Evolutionary conservation across 176 grass and related monocot species (phyloP), one percentile per base, ranked within the genome.

Genomic region (Carex myosuroides): DNA sequence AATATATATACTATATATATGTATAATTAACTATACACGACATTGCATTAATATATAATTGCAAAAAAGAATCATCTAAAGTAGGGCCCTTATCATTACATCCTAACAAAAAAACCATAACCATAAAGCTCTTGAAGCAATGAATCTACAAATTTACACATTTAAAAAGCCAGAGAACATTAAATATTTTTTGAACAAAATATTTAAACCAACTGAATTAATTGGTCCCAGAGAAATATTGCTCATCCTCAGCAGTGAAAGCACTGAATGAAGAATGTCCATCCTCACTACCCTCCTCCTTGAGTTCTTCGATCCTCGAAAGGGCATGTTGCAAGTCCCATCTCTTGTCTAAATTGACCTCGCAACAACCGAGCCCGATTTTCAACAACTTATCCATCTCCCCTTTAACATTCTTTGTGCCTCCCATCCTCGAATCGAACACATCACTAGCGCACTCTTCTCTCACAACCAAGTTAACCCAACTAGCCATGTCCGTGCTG

Each of bases 321-420:
- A 98, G 29, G 0, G 86, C 92, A 22, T 85, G 88, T 13, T 61
- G 69, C 76, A 95, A 24, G 17, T 90, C 92, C 92, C 93, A 95
- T 1, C 92, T 85, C 14, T 20, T 82, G 3, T 13, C 64, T 7
- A 90, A 84, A 66, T 98, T 85, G 2, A 67, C 7, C 32, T 98
- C 95, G 77, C 95, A 98, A 87, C 95, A 98, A 0, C 84, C 91
- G n/a, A 98, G 86, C 0, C 91, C 95, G 44, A 98, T 68, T 89
- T 88, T 86, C 84, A 98, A 86, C 69, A 98, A 84, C 88, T 95
- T 98, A 9, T 91, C 46, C 95, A 98, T 98, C 88, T 98, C 92
- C 8, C 89, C 95, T 82, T 93, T 91, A 6, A 55, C 85, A 82
- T 84, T 78, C 21, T 88, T 37, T 0, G 84, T 86, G 14, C 61